These are phyloP conservation scores for Ceriops tagal DNA, from an alignment of 345 rosid genomes.

Conservation along the genomic window DNA sequence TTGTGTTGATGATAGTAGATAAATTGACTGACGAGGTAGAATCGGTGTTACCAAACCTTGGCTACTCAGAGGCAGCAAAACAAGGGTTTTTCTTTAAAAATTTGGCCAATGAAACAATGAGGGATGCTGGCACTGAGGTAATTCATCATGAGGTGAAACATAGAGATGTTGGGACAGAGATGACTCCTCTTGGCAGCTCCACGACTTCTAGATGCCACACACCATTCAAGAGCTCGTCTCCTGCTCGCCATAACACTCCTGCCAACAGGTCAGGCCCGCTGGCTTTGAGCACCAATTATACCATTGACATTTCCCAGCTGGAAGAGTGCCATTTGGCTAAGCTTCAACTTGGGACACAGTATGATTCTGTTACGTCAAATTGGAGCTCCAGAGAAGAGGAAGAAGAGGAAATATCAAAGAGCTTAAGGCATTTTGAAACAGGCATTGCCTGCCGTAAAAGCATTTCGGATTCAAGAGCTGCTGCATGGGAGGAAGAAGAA, in stretches of 20 bases:
- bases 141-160: conserved; percentile 47
- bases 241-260: conserved; percentile 92
- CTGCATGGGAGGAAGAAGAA: conserved; percentile 79
- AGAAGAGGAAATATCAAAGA: conserved; percentile 80
- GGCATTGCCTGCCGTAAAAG: conserved; percentile 44
- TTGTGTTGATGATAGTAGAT: conserved; percentile 42
- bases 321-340: conserved; percentile 68
- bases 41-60: conserved; percentile 46
- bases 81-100: conserved; percentile 76
- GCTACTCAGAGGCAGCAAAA: conserved; percentile 53
- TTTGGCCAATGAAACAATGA: conserved; percentile 39
- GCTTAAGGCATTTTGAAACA: conserved; percentile 73
- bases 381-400: conserved; percentile 98
- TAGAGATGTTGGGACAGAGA: conserved; percentile 83
- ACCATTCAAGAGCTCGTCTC: conserved; percentile 64
- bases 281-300: conserved; percentile 34
- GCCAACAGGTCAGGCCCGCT: conserved; percentile 82
- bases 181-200: conserved; percentile 87
- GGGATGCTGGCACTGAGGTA: conserved; percentile 46
- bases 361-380: conserved; percentile 53
- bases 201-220: conserved; percentile 80
- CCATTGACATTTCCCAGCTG: conserved; percentile 61
- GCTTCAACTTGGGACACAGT: conserved; percentile 57
- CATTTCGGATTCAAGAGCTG: conserved; percentile 55
- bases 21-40: conserved; percentile 71